phyloP scores from a whole-genome alignment of 306 rosid genomes.

The Begonia peltatifolia region DNA sequence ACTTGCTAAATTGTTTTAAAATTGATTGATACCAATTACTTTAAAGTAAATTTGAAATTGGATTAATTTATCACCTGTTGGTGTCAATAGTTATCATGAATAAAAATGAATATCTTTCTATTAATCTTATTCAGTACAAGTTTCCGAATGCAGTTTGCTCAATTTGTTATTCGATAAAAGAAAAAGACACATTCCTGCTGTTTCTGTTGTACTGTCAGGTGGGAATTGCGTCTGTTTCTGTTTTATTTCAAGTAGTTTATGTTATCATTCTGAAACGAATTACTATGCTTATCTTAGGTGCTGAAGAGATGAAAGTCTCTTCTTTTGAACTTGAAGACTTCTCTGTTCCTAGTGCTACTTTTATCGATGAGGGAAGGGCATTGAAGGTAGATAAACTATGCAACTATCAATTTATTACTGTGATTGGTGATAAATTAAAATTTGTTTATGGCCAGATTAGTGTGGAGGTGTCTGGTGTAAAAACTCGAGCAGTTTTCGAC shows the following conservation, averaged over 20 bases:
- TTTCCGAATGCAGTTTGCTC: too few relatives aligned
- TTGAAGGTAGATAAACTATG: constrained; percentile 34
- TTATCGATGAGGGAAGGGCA: constrained; percentile 24
- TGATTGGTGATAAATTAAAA: neutral
- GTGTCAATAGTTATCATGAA: too few relatives aligned
- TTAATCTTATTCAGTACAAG: too few relatives aligned
- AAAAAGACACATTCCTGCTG: constrained; percentile 15
- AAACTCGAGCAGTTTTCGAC: constrained; percentile 51
- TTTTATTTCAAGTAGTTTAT: constrained; percentile 1
- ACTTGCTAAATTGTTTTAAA: neutral
- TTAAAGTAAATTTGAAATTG: too few relatives aligned
- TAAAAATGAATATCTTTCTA: too few relatives aligned
- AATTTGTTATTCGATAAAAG: constrained; percentile 25
- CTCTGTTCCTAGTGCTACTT: constrained; percentile 27
- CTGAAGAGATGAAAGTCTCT: constrained; percentile 36
- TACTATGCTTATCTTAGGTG: constrained; percentile 2
- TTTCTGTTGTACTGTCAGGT: constrained; percentile 49
- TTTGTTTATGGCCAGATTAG: constrained; percentile 27
- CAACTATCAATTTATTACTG: neutral
- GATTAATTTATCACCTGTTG: too few relatives aligned
- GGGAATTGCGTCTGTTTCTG: constrained; percentile 7
- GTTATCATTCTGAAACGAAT: too few relatives aligned
- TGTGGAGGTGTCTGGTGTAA: constrained; percentile 50
- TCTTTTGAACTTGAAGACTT: constrained; percentile 39
- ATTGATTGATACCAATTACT: too few relatives aligned